phyloP scores from a whole-genome alignment of 768 basidiomycete genomes.

The Trametes coccinea region DNA sequence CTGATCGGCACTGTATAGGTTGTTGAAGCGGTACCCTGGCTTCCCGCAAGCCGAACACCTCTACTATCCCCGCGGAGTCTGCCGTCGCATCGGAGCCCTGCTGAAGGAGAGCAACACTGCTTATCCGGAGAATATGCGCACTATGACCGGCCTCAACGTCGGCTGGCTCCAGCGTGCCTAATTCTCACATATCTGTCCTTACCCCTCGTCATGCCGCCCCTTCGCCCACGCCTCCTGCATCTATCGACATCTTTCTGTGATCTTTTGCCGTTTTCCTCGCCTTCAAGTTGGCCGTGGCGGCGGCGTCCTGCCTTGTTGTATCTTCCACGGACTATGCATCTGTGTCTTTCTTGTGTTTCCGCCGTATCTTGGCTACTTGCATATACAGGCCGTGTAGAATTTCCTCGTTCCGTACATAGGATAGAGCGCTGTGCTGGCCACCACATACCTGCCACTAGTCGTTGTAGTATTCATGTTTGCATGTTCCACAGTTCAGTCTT shows the following conservation, averaged over 20 bases:
- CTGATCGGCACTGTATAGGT: slow-evolving; percentile 35
- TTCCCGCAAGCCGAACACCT: slow-evolving; percentile 90
- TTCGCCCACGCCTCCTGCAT: neutral
- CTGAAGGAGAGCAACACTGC: slow-evolving; percentile 76
- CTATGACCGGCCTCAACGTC: slow-evolving; percentile 80
- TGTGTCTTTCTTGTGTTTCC: neutral
- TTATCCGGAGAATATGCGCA: slow-evolving; percentile 74
- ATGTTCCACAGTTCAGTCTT: no score
- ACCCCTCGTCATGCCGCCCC: neutral
- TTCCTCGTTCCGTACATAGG: neutral
- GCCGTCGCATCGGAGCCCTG: slow-evolving; percentile 65
- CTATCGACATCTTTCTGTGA: slow-evolving; percentile 6
- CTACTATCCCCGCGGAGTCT: slow-evolving; percentile 78
- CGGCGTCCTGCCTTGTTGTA: slow-evolving; percentile 5
- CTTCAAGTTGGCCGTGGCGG: neutral
- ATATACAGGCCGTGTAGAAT: slow-evolving; percentile 1
- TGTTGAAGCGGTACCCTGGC: slow-evolving; percentile 71
- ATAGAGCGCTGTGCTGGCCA: slow-evolving; percentile 18
- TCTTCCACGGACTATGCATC: neutral
- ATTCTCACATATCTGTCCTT: neutral
- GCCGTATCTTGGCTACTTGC: neutral
- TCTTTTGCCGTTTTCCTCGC: slow-evolving; percentile 1
- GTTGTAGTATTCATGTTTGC: neutral
- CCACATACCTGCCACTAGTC: neutral
- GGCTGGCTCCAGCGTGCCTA: slow-evolving; percentile 63